Percentiles rank a stretch among this genome's conserved stretches.
These are phyloP conservation scores for Porpolomopsis calyptriformis DNA, from an alignment of 768 basidiomycete species.

Conservation along the genomic window DNA sequence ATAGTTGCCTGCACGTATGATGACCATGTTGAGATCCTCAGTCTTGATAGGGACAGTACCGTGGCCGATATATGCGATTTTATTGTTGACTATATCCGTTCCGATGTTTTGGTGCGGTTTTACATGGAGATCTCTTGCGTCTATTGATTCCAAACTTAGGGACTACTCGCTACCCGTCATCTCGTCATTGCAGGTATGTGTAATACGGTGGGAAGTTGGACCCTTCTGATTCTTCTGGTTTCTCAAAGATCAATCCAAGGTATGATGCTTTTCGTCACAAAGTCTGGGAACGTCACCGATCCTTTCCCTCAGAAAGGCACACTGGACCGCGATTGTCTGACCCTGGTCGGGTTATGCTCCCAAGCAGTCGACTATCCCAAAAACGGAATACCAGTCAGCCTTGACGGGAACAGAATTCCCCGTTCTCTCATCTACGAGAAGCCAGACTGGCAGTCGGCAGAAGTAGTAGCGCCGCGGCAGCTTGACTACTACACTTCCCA, in stretches of 20 bases:
- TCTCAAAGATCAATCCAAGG: conserved; percentile 58
- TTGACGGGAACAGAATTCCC: conserved; percentile 37
- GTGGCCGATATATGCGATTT: conserved; percentile 72
- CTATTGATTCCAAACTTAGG: conserved; percentile 23
- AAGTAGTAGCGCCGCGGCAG: conserved; percentile 39
- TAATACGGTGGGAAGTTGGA: neutral
- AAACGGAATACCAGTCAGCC: conserved; percentile 55
- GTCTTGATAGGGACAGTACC: conserved; percentile 38
- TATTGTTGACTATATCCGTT: conserved; percentile 74
- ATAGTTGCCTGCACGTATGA: conserved; percentile 44
- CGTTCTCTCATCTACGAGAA: conserved; percentile 50
- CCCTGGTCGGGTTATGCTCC: conserved; percentile 51
- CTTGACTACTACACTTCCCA: conserved; percentile 64
- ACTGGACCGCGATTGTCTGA: conserved; percentile 43
- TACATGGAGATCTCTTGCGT: neutral
- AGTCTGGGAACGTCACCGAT: neutral
- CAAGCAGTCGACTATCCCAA: conserved; percentile 77
- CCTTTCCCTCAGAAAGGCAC: conserved; percentile 42
- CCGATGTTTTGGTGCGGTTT: conserved; percentile 59
- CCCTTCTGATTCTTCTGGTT: neutral
- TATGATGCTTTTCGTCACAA: conserved; percentile 16
- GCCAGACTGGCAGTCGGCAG: conserved; percentile 70
- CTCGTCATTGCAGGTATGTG: conserved; percentile 58
- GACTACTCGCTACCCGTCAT: conserved; percentile 57
- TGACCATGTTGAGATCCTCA: conserved; percentile 22